Conservation (phyloP, 352 stramenopile genomes). For the Salisapilia sapeloensis region DNA sequence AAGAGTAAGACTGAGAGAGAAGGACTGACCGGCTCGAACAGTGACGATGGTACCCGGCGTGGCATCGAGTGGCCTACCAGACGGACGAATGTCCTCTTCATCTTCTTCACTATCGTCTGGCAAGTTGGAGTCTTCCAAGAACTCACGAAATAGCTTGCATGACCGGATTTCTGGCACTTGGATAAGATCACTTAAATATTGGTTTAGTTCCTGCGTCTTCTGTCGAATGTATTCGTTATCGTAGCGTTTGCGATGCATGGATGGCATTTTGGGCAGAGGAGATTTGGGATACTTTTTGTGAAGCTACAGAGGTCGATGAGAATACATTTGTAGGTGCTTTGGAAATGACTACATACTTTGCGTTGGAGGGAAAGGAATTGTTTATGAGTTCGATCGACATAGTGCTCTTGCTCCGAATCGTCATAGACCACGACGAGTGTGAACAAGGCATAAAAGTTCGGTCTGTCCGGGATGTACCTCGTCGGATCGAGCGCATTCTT, state of each 20-base stretch:
- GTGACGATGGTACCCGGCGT: slow-evolving; percentile 42
- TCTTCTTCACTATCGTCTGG: slow-evolving; percentile 35
- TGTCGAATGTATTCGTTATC: slow-evolving; percentile 62
- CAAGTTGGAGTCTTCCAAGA: slow-evolving; percentile 29
- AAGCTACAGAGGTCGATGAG: slow-evolving; percentile 12
- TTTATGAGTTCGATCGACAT: slow-evolving; percentile 46
- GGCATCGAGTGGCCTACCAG: slow-evolving; percentile 28
- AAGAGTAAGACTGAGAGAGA: slow-evolving; percentile 35
- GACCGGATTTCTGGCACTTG: slow-evolving; percentile 29
- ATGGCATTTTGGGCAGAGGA: slow-evolving; percentile 32
- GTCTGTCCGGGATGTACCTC: slow-evolving; percentile 39
- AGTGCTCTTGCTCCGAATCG: slow-evolving; percentile 11
- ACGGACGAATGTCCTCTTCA: slow-evolving; percentile 15
- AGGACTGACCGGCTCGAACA: slow-evolving; percentile 46
- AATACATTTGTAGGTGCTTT: no score
- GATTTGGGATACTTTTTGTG: slow-evolving; percentile 63
- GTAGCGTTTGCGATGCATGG: slow-evolving; percentile 53
- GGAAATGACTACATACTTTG: slow-evolving; percentile 8
- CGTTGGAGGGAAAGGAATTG: slow-evolving; percentile 39
- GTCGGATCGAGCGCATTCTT: slow-evolving; percentile 57
- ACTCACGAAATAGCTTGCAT: slow-evolving; percentile 34
- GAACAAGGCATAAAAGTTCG: slow-evolving; percentile 35
- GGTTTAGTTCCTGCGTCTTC: slow-evolving; percentile 44
- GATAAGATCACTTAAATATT: slow-evolving; percentile 32
- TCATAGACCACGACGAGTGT: slow-evolving; percentile 35